These are phyloP conservation scores for Ganoderma lucidum DNA, from an alignment of 1,284 basidiomycete species.

Conservation along the genomic window DNA sequence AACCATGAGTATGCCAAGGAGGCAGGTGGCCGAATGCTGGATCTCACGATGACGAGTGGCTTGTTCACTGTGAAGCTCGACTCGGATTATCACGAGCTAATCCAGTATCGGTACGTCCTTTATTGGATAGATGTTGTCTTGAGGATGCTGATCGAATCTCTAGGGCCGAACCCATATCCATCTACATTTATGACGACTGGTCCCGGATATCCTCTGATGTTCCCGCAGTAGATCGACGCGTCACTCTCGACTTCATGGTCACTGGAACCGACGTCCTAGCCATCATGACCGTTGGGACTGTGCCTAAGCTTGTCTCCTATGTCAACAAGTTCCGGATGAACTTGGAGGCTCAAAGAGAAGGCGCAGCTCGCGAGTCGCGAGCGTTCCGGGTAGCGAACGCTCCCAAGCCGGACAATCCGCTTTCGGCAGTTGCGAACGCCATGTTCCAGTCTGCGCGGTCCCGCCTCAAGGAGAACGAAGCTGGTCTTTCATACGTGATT, in stretches of 20 bases:
- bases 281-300: conserved; percentile 75
- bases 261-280: conserved; percentile 76
- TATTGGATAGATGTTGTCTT: neutral
- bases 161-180: conserved; percentile 81
- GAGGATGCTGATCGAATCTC: neutral
- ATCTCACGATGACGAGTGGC: conserved; percentile 81
- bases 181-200: conserved; percentile 89
- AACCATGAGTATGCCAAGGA: conserved; percentile 46
- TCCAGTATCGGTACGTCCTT: conserved; percentile 77
- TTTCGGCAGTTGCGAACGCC: conserved; percentile 84
- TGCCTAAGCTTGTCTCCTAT: conserved; percentile 78
- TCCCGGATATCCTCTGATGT: conserved; percentile 53
- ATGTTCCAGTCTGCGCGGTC: conserved; percentile 80
- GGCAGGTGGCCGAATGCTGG: conserved; percentile 63
- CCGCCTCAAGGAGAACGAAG: conserved; percentile 70
- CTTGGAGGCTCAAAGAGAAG: conserved; percentile 75
- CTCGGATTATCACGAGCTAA: conserved; percentile 79
- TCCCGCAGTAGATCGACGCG: conserved; percentile 59
- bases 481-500: conserved; percentile 65
- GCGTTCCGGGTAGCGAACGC: conserved; percentile 72
- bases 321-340: conserved; percentile 77
- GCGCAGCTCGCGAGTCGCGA: conserved; percentile 75
- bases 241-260: conserved; percentile 81
- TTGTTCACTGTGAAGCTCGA: conserved; percentile 72
- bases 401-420: conserved; percentile 76